phyloP scores from a whole-genome alignment of 2,329 filamentous ascomycete species.

The Venturia asperata region DNA sequence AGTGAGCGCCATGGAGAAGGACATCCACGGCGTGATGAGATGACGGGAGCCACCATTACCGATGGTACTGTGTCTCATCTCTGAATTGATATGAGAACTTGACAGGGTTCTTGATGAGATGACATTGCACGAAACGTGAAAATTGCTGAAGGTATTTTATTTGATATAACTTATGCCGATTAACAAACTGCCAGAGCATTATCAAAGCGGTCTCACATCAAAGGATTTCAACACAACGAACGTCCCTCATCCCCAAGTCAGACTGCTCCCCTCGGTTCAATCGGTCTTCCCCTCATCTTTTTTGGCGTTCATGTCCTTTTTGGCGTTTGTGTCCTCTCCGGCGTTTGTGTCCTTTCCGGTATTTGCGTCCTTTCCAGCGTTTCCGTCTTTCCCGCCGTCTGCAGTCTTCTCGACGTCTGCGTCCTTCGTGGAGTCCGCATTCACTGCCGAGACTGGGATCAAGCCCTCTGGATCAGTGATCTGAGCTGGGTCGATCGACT shows the following conservation, averaged over 20 bases:
- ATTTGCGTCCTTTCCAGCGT: too few species aligned
- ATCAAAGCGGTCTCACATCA: too few species aligned
- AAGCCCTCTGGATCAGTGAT: neutral
- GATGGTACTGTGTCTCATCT: neutral
- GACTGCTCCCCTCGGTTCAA: too few species aligned
- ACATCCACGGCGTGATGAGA: constrained; percentile 40
- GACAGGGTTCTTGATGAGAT: too few species aligned
- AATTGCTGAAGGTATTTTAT: too few species aligned
- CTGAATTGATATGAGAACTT: too few species aligned
- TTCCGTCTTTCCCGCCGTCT: neutral
- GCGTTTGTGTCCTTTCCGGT: too few species aligned
- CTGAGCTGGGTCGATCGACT: constrained; percentile 1
- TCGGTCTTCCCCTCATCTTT: neutral
- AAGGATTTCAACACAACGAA: too few species aligned
- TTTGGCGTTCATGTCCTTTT: neutral
- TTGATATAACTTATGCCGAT: too few species aligned
- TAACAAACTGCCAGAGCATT: too few species aligned
- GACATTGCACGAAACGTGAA: too few species aligned
- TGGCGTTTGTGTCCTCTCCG: neutral
- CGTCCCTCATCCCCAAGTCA: too few species aligned
- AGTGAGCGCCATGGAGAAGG: constrained; percentile 61
- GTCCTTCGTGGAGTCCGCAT: neutral
- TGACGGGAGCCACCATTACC: neutral
- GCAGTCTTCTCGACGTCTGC: neutral
- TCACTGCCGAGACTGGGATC: neutral